A percentile compares a stretch with the other conserved stretches of the same genome.
phyloP scores from a whole-genome alignment of 441 rosid species.

The Gossypium davidsonii region DNA sequence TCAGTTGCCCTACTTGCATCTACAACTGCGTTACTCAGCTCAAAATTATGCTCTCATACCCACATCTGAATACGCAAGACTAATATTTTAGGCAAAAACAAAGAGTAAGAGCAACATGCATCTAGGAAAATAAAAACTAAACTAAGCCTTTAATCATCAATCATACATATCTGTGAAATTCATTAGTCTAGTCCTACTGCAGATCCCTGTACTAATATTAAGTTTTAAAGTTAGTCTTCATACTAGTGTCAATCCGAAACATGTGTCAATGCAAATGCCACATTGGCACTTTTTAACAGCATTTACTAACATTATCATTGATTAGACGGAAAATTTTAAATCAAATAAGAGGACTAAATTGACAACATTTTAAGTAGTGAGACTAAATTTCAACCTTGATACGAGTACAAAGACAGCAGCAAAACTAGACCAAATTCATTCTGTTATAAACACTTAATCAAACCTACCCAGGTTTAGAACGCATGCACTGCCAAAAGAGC shows the following conservation, averaged over 20 bases:
- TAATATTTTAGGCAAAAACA: no score
- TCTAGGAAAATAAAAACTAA: no score
- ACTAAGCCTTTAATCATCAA: no score
- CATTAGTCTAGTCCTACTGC: not conserved
- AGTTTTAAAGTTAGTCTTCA: not conserved
- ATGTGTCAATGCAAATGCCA: no score
- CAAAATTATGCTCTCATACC: not conserved
- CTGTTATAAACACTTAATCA: not conserved
- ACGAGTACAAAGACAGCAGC: not conserved
- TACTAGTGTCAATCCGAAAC: no score
- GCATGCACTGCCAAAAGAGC: constrained; percentile 87
- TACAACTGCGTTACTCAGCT: not conserved
- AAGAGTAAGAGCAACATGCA: no score
- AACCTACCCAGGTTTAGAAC: constrained; percentile 92
- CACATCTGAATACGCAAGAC: not conserved
- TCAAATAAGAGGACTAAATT: not conserved
- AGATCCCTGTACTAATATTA: not conserved
- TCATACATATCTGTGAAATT: not conserved
- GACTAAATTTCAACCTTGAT: not conserved
- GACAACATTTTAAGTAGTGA: not conserved
- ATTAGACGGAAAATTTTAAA: no score
- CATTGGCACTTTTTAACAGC: no score
- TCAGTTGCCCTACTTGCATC: not conserved
- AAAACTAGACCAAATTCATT: not conserved
- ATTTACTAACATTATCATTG: no score